Conservation (phyloP, 169 alveolate genomes). For the Cryptosporidium tyzzeri region DNA sequence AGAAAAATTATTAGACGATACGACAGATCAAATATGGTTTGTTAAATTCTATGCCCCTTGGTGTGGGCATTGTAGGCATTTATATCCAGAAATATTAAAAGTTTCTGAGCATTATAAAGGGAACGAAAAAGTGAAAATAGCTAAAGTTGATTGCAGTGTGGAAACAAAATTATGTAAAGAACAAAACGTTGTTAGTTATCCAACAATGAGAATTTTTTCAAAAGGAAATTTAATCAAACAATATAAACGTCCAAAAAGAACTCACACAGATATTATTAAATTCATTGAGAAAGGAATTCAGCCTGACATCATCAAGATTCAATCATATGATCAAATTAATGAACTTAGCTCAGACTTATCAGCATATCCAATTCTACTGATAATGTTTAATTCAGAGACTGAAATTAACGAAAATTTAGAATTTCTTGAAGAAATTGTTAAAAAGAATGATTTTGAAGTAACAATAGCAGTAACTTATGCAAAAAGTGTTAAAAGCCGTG, state of each 20-base stretch:
- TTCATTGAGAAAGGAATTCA: constrained; percentile 48
- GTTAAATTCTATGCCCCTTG: constrained; percentile 94
- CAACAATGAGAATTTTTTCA: constrained; percentile 44
- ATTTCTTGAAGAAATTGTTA: constrained; percentile 14
- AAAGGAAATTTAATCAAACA: constrained; percentile 36
- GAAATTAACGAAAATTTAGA: constrained; percentile 8
- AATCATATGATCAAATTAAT: neutral
- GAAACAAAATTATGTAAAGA: constrained; percentile 80
- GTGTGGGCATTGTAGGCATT: constrained; percentile 91
- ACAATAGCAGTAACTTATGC: constrained; percentile 4
- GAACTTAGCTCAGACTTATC: constrained; percentile 17
- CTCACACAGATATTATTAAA: constrained; percentile 23
- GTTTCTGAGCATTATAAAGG: constrained; percentile 39
- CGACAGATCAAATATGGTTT: constrained; percentile 87
- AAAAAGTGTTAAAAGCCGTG: neutral
- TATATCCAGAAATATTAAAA: constrained; percentile 69
- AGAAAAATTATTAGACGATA: constrained; percentile 45
- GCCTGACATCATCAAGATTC: constrained; percentile 27
- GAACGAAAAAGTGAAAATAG: constrained; percentile 81
- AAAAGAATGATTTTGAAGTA: constrained; percentile 21
- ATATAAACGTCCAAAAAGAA: constrained; percentile 61
- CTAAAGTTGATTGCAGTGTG: constrained; percentile 85
- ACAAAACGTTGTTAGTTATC: constrained; percentile 68
- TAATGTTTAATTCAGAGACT: neutral
- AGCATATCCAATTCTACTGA: constrained; percentile 21